Percentiles rank a stretch among this genome's conserved stretches.
phyloP scores from a whole-genome alignment of 805 yeast species.

The Spathaspora hagerdaliae region DNA sequence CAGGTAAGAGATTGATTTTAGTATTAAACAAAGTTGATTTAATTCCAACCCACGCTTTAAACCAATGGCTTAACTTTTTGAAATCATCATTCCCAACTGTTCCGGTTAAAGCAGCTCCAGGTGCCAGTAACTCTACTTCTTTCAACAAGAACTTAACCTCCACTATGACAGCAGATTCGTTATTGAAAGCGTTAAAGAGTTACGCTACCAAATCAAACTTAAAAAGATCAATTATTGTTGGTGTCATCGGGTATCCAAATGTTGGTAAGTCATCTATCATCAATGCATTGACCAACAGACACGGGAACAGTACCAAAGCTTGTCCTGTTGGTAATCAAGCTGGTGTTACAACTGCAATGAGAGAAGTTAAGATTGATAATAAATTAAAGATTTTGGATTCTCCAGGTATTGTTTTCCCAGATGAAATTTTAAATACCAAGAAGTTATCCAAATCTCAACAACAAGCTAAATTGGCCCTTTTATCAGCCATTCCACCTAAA shows the following conservation, averaged over 20 bases:
- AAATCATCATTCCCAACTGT: constrained; percentile 86
- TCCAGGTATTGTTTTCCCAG: constrained; percentile 97
- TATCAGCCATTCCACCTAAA: constrained; percentile 88
- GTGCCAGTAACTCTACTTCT: constrained; percentile 63
- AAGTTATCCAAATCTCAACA: constrained; percentile 56
- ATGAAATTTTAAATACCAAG: constrained; percentile 35
- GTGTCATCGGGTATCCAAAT: constrained; percentile 96
- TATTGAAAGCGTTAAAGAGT: constrained; percentile 77
- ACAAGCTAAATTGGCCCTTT: constrained; percentile 82
- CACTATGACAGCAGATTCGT: constrained; percentile 64
- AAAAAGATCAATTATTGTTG: constrained; percentile 86
- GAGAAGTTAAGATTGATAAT: constrained; percentile 90
- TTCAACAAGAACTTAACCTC: constrained; percentile 74
- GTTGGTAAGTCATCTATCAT: constrained; percentile 95
- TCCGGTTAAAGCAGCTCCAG: constrained; percentile 77
- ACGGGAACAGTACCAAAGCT: constrained; percentile 65
- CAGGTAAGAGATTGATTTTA: constrained; percentile 79
- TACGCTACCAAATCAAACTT: constrained; percentile 80
- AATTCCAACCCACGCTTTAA: constrained; percentile 78
- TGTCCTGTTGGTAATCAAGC: constrained; percentile 98
- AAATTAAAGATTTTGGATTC: constrained; percentile 87
- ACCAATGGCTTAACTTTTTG: constrained; percentile 78
- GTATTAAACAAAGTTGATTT: constrained; percentile 90
- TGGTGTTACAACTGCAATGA: constrained; percentile 88
- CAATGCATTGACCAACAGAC: constrained; percentile 81